Evolutionary conservation across 192 early-diverging fungal species (phyloP), one percentile per base, ranked within the genome.

Genomic region (Linnemannia elongata): DNA sequence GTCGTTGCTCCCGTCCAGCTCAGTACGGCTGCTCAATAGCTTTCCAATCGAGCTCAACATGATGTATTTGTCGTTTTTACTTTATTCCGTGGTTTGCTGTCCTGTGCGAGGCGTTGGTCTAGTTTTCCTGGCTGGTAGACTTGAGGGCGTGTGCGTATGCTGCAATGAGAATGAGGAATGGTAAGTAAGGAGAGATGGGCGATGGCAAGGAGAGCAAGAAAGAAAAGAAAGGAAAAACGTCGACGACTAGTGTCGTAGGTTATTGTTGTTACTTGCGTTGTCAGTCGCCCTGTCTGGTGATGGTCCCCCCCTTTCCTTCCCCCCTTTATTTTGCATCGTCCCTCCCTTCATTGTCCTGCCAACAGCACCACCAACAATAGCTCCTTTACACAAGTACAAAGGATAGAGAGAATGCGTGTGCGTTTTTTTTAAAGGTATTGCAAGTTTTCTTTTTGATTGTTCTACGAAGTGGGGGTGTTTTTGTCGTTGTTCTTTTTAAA

Each of bases 21-120:
- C 78, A 73, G 78, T 54, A 15, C 70, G 69, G 22, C 71, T 41
- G 60, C 68, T 41, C 8, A 80, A 68, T 35, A 74, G 30, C 12
- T 80, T 80, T 75, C 57, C 79, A 52, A 80, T 68, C 1, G 79
- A 57, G 63, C 79, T 80, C 18, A 80, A 63, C 79, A 80, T 80
- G 60, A 30, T 27, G 38, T 22, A 6, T 47, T 27, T 75, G 33
- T 75, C 49, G 30, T 22, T 3, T 38, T 6, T 57, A 30, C n/a
- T 45, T 18, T 42, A 22, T 42, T 78, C 2, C 35, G 60, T 72
- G n/a, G 3, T n/a, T n/a, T 18, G 49, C 20, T 52, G 49, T 52
- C 20, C 49, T 52, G 49, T 22, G 49, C 18, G 20, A 22, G 20
- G 49, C 5, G 49, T 52, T 20, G 49, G 20, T 52, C 1, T 0